A percentile compares a stretch with the other conserved stretches of the same genome.
Conservation (phyloP, 1,284 basidiomycete genomes). For the Erythrobasidium hasegawianum region DNA sequence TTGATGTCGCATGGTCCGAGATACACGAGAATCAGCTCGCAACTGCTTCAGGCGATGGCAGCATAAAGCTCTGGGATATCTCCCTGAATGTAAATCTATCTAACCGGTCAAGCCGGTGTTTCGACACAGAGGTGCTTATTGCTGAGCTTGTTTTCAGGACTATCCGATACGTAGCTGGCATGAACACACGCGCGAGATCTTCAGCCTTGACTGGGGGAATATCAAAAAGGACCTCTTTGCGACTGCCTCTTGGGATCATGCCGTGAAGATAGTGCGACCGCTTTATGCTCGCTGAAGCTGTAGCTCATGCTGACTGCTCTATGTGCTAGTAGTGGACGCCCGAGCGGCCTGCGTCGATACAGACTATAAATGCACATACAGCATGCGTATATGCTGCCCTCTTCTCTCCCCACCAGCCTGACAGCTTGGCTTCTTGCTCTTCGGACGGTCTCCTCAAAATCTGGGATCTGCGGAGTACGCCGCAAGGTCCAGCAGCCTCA, state of each 20-base stretch:
- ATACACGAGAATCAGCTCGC: constrained; percentile 90
- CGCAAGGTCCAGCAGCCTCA: constrained; percentile 36
- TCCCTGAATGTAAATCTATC: constrained; percentile 72
- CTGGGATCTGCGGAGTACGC: constrained; percentile 60
- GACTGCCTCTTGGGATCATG: constrained; percentile 88
- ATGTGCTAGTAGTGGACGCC: constrained; percentile 69
- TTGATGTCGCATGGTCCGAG: constrained; percentile 89
- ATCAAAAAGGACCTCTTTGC: constrained; percentile 83
- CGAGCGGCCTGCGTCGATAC: constrained; percentile 68
- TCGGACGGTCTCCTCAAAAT: constrained; percentile 76
- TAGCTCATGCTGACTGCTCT: not conserved
- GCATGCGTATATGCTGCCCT: constrained; percentile 82
- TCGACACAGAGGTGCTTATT: not conserved
- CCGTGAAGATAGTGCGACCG: constrained; percentile 76
- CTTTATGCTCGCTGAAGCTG: not conserved
- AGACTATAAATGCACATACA: constrained; percentile 74
- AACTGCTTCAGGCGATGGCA: constrained; percentile 84
- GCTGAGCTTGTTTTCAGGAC: constrained; percentile 56
- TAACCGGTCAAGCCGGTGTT: constrained; percentile 12
- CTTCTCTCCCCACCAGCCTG: constrained; percentile 86
- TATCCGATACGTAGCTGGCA: constrained; percentile 87
- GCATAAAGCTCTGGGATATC: constrained; percentile 85
- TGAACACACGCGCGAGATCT: constrained; percentile 88
- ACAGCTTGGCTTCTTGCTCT: constrained; percentile 73
- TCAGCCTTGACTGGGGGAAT: constrained; percentile 97